Evolutionary conservation across 2,329 filamentous ascomycete genomes (phyloP).

Genomic region (Stagonosporopsis cucurbitacearum): DNA sequence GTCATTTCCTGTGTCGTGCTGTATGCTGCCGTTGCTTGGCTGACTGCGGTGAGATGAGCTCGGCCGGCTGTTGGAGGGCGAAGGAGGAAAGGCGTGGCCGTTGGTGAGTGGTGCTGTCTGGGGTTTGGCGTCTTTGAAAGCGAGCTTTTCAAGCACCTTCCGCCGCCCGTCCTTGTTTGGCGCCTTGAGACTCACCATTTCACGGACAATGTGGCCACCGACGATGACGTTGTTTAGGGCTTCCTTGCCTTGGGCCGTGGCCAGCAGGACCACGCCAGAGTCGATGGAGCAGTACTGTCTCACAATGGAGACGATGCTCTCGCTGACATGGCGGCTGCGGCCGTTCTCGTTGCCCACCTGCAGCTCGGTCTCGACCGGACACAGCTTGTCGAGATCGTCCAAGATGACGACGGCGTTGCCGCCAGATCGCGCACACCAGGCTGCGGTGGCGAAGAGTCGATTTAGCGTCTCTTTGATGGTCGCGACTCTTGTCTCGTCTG

Average conservation of each 20-base stretch:
- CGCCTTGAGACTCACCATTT: conserved; percentile 87
- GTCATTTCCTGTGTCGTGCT: conserved; percentile 47
- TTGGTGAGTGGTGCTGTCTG: conserved; percentile 28
- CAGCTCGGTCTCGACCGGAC: conserved; percentile 90
- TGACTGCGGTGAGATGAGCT: conserved; percentile 52
- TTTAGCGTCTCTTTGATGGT: conserved; percentile 89
- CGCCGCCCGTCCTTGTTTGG: conserved; percentile 90
- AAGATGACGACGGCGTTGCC: conserved; percentile 85
- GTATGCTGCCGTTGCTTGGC: conserved; percentile 47
- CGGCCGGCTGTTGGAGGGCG: conserved; percentile 58
- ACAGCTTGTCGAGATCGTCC: conserved; percentile 92
- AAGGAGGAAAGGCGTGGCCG: conserved; percentile 43
- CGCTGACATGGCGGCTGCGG: conserved; percentile 88
- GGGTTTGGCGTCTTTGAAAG: conserved; percentile 53
- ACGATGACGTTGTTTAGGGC: conserved; percentile 88
- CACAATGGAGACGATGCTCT: conserved; percentile 82
- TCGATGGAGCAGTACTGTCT: conserved; percentile 82
- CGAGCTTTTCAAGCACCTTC: conserved; percentile 81
- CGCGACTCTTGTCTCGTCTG: conserved; percentile 86
- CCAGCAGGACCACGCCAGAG: conserved; percentile 83
- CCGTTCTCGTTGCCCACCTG: conserved; percentile 94
- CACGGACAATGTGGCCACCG: conserved; percentile 88
- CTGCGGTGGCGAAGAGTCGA: conserved; percentile 83
- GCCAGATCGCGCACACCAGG: conserved; percentile 88
- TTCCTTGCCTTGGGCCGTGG: conserved; percentile 92